These are phyloP conservation scores for Monilinia fructicola DNA, from an alignment of 2,329 filamentous ascomycete species.

Conservation along the genomic window DNA sequence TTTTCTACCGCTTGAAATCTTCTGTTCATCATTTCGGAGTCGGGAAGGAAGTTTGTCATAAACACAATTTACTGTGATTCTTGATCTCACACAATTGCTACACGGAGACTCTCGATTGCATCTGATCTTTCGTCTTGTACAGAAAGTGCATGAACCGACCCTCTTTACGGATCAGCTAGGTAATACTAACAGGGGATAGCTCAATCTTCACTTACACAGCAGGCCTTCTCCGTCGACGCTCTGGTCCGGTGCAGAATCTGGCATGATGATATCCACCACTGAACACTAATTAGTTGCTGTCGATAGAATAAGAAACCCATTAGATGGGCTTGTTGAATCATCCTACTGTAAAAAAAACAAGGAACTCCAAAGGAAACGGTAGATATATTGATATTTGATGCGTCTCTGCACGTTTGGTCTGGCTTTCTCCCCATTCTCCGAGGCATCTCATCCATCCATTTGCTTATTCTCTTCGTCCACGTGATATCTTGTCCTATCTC, in stretches of 20 bases:
- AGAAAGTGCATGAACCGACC: slow-evolving; percentile 56
- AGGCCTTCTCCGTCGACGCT: slow-evolving; percentile 45
- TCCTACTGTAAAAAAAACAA: not conserved
- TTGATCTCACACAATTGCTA: slow-evolving; percentile 57
- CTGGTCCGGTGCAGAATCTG: slow-evolving; percentile 31
- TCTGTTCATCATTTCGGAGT: not conserved
- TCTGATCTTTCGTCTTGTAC: slow-evolving; percentile 59
- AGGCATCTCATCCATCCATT: not conserved
- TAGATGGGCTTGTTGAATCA: not conserved
- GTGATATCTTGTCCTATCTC: not conserved
- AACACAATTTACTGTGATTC: slow-evolving; percentile 51
- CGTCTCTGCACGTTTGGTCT: not conserved
- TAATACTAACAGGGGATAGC: slow-evolving; percentile 10
- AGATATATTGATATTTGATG: not conserved
- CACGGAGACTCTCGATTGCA: slow-evolving; percentile 61
- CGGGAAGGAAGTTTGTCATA: slow-evolving; percentile 43
- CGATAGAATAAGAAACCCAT: not conserved
- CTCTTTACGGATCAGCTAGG: slow-evolving; percentile 31
- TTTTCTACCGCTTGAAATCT: not conserved
- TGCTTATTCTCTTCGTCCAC: not conserved
- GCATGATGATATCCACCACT: not conserved
- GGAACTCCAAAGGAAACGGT: not conserved
- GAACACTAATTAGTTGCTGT: not conserved
- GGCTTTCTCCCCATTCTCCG: slow-evolving; percentile 6
- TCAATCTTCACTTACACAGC: slow-evolving; percentile 43